Conservation (phyloP, 495 filamentous ascomycete species). For the Lasiosphaeriaceae sp. region DNA sequence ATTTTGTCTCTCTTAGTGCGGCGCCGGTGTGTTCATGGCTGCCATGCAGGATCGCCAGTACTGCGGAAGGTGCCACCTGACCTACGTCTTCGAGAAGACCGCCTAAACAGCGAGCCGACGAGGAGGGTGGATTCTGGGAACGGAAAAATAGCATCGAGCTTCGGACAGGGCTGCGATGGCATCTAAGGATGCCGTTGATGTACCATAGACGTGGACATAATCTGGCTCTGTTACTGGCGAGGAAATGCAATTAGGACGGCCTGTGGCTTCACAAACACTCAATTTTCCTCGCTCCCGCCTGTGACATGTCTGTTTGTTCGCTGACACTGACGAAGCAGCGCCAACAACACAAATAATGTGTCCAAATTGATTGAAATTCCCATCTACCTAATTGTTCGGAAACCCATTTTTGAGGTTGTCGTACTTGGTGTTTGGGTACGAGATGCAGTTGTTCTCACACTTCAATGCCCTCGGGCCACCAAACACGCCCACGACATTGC, state of each 20-base stretch:
- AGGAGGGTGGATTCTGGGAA: background rate
- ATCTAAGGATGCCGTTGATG: conserved; percentile 33
- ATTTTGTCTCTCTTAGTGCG: conserved; percentile 59
- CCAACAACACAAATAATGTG: no score
- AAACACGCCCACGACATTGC: conserved; percentile 57
- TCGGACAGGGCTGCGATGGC: conserved; percentile 16
- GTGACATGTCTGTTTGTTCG: background rate
- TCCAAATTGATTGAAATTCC: background rate
- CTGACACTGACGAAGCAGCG: background rate
- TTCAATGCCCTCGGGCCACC: conserved; percentile 55
- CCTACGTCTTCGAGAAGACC: conserved; percentile 96
- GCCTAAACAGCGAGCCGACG: conserved; percentile 13
- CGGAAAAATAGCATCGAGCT: conserved; percentile 28
- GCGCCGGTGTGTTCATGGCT: conserved; percentile 99
- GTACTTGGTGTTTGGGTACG: conserved; percentile 73
- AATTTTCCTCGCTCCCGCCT: background rate
- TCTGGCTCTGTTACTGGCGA: conserved; percentile 28
- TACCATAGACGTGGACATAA: conserved; percentile 31
- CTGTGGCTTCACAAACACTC: conserved; percentile 6
- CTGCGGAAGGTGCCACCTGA: conserved; percentile 98
- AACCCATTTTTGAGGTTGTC: conserved; percentile 68
- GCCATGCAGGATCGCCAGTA: conserved; percentile 99
- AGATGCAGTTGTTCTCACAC: conserved; percentile 60
- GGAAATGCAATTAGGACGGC: conserved; percentile 34
- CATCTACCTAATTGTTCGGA: conserved; percentile 31